phyloP scores from a whole-genome alignment of 192 early-diverging fungal species.

The Pilobolus umbonatus region DNA sequence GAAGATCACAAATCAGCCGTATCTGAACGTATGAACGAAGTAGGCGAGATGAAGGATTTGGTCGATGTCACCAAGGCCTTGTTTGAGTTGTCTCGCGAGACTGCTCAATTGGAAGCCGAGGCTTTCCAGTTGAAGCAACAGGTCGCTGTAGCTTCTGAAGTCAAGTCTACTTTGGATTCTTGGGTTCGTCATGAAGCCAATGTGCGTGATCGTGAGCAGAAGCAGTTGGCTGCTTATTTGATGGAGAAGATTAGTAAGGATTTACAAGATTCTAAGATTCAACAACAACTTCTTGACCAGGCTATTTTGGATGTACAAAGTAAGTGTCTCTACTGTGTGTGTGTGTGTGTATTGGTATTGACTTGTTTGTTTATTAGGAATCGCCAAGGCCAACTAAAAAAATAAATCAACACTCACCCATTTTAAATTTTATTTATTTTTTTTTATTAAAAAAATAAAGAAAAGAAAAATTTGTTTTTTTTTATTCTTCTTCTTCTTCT shows the following conservation, averaged over 20 bases:
- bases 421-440: not conserved
- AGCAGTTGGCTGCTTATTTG: constrained; percentile 76
- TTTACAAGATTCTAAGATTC: constrained; percentile 65
- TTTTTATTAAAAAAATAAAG: not conserved
- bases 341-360: not conserved
- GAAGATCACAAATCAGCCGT: constrained; percentile 90
- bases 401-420: not conserved
- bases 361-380: constrained; percentile 11
- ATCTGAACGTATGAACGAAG: constrained; percentile 81
- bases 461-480: not conserved
- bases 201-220: constrained; percentile 92
- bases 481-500: not conserved
- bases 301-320: constrained; percentile 55
- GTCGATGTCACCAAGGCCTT: constrained; percentile 91
- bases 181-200: constrained; percentile 97
- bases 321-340: constrained; percentile 12
- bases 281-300: constrained; percentile 54
- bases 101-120: constrained; percentile 90
- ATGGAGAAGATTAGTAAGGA: constrained; percentile 75
- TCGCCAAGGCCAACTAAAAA: constrained; percentile 20
- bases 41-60: constrained; percentile 89
- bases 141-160: constrained; percentile 71
- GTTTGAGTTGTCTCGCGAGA: constrained; percentile 93
- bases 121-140: constrained; percentile 95
- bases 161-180: constrained; percentile 86